Evolutionary conservation across 1,139 yeast genomes (phyloP), one percentile per base, ranked within the genome.

Genomic region (Geotrichum candidum): DNA sequence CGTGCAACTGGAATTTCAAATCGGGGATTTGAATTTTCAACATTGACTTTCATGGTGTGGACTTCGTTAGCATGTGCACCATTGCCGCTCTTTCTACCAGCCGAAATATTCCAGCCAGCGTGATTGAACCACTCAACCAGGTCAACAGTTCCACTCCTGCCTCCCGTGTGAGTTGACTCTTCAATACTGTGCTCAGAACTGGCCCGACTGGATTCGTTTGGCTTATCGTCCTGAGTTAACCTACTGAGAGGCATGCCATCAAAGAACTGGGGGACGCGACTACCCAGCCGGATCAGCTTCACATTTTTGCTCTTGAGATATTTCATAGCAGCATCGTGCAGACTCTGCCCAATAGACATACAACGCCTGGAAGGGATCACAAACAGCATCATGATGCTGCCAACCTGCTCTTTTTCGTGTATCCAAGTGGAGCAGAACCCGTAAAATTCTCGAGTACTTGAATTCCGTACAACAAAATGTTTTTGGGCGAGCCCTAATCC

Each of bases 361-460:
- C 80, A 75, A 51, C 87, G 73, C 63, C 84, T 81, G 27, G 84
- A 75, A 60, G 81, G 82, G 64, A 83, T 87, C 10, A 85, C 88
- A 66, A 83, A 70, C 6, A 85, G 67, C 70, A 78, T 79, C 61
- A 81, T 67, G 2, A 85, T 76, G 53, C 80, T 75, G 0, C 89
- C 89, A 10, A 73, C 70, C 11, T 66, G 65, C 35, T 66, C 63
- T 41, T 73, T 78, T 59, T 76, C 77, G 56, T 68, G 67, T 7
- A 80, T 80, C 87, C 87, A 83, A 0, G 87, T 83, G 45, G 83
- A 73, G 15, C 83, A 77, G 23, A 83, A 73, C 6, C 89, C 89
- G 66, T 83, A 83, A 23, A 85, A 68, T 35, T 82, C 79, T 66
- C 84, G 84, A 51, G 84, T 75, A 15, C 85, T 79, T 2, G 87